Evolutionary conservation across 1,139 yeast species (phyloP), one percentile per base, ranked within the genome.

Genomic region (Scheffersomyces insectosa): DNA sequence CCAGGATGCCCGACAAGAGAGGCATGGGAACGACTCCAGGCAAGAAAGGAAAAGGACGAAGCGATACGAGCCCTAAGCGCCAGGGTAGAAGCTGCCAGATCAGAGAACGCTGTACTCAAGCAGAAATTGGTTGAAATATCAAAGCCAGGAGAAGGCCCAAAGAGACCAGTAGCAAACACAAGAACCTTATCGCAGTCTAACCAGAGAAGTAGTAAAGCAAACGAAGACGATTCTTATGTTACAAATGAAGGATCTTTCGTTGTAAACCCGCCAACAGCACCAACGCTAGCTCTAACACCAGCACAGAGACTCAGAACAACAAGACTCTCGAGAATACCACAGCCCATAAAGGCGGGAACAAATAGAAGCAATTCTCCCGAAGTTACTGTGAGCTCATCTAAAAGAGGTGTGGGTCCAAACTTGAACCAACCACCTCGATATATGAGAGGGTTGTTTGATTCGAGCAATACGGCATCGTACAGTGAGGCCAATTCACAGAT

Each of bases 371-470:
- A 40, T n/a, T 33, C 45, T 10, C 42, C 40, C 3, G 33, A 35
- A 11, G 20, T 31, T 23, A 31, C 34, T n/a, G 34, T 31, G 6
- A 31, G 12, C n/a, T 13, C 33, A 13, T 14, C 37, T 9, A 37
- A 32, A 14, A 37, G 44, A 29, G 44, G 46, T 9, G 36, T 36
- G 1, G 62, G 62, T 1, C 79, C 78, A 10, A 71, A 73, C 47
- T 62, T 73, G 38, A 62, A 73, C 54, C 78, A 73, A 52, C 71
- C 74, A 0, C 78, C 78, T 2, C 56, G 79, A 39, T 73, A 72
- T 50, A 61, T 73, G 70, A 55, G 65, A 15, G 77, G 76, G 1
- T 57, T 73, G 29, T 68, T 70, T 49, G 69, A 65, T 31, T 51
- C 54, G 27, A 54, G 55, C 20, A 49, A 49, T 33, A 49, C 52